Evolutionary conservation across 164 flowering plant genomes (phyloP).

Genomic region (Aristolochia fimbriata): DNA sequence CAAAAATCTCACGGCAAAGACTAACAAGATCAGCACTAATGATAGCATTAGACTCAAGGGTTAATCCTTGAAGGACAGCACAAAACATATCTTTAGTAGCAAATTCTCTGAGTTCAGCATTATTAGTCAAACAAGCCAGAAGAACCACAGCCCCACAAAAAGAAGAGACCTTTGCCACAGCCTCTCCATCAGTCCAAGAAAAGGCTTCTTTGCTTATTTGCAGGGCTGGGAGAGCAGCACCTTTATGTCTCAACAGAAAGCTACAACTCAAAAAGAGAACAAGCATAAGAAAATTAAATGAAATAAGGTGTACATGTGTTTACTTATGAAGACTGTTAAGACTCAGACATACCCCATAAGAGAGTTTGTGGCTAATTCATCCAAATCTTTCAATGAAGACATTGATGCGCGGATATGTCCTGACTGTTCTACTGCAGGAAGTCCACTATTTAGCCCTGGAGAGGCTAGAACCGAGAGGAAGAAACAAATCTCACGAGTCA

Average conservation of each 20-base stretch:
- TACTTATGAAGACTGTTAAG: background rate
- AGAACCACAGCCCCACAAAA: conserved; percentile 60
- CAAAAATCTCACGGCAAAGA: conserved; percentile 82
- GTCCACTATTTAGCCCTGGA: conserved; percentile 55
- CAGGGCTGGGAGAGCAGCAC: conserved; percentile 52
- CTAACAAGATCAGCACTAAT: conserved; percentile 68
- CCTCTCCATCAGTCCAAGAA: conserved; percentile 87
- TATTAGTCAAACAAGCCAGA: conserved; percentile 51
- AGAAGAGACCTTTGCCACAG: conserved; percentile 54
- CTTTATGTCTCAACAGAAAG: conserved; percentile 60
- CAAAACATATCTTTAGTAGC: conserved; percentile 74
- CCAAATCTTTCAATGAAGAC: conserved; percentile 52
- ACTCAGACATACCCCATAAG: conserved; percentile 59
- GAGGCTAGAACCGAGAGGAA: conserved; percentile 72
- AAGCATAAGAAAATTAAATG: background rate
- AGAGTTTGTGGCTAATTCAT: conserved; percentile 53
- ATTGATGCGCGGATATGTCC: conserved; percentile 50
- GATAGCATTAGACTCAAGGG: conserved; percentile 79
- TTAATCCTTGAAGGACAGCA: conserved; percentile 66
- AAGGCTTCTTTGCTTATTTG: conserved; percentile 60
- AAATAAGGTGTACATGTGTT: background rate
- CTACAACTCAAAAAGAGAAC: conserved; percentile 33
- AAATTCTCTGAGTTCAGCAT: conserved; percentile 60
- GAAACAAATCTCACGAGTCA: conserved; percentile 79
- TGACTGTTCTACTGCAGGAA: conserved; percentile 65